Conservation (phyloP, 371 early-diverging fungal species). For the Apophysomyces elegans region DNA sequence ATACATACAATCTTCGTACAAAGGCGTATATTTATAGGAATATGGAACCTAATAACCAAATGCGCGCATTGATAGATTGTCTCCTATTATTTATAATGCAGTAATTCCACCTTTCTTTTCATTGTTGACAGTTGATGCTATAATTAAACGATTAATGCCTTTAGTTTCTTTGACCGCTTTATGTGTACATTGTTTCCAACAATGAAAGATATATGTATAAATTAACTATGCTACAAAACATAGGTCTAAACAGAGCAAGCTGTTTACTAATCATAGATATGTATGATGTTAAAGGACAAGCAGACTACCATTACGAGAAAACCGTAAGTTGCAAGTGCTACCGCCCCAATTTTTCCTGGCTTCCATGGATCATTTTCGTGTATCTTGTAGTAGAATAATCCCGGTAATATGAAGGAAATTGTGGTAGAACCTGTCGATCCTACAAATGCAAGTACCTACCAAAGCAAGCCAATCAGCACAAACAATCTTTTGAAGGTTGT, state of each 20-base stretch:
- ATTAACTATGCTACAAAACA: background rate
- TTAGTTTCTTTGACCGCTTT: background rate
- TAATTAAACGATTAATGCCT: background rate
- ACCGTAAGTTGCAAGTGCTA: slow-evolving; percentile 62
- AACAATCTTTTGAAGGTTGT: slow-evolving; percentile 20
- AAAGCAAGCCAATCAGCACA: slow-evolving; percentile 26
- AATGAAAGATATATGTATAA: background rate
- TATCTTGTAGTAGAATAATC: slow-evolving; percentile 92
- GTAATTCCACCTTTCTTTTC: background rate
- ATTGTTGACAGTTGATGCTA: background rate
- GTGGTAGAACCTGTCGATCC: slow-evolving; percentile 99
- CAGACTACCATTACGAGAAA: slow-evolving; percentile 66
- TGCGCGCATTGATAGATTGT: background rate
- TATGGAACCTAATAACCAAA: no score
- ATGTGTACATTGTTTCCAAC: slow-evolving; percentile 7
- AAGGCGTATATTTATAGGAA: no score
- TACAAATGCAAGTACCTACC: slow-evolving; percentile 85
- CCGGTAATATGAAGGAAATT: slow-evolving; percentile 98
- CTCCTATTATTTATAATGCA: background rate
- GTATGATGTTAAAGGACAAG: slow-evolving; percentile 59
- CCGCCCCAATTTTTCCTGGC: slow-evolving; percentile 52
- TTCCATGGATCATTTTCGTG: slow-evolving; percentile 67
- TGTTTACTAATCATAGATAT: slow-evolving; percentile 14
- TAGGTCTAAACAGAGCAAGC: slow-evolving; percentile 4
- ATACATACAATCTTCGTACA: background rate